Percentiles rank a stretch among this genome's conserved stretches.
Evolutionary conservation across 2,329 filamentous ascomycete species (phyloP).

Genomic region (Cucurbitaria berberidis): DNA sequence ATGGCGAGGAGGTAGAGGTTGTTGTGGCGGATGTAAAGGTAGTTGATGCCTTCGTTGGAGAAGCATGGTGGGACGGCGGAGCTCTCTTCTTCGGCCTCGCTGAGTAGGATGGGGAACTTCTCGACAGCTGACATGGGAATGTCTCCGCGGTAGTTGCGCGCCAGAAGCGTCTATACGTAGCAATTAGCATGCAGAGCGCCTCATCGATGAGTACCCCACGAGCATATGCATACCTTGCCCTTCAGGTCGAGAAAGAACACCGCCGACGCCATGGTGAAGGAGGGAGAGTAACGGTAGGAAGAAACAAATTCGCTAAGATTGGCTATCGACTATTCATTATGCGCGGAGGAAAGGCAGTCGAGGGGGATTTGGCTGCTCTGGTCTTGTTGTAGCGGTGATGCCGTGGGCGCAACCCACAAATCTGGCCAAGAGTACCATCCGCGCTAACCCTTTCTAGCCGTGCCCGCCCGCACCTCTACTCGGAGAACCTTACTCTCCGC

Average conservation of each 20-base stretch:
- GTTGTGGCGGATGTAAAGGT: conserved; percentile 98
- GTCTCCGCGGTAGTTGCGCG: conserved; percentile 97
- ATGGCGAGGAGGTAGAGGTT: conserved; percentile 98
- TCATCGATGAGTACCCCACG: conserved; percentile 26
- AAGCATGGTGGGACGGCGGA: conserved; percentile 97
- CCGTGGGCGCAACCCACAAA: not conserved
- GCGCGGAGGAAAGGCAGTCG: conserved; percentile 7
- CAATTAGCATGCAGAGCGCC: conserved; percentile 39
- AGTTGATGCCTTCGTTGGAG: conserved; percentile 98
- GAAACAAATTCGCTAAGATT: not conserved
- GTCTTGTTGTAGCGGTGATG: not conserved
- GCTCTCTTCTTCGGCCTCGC: conserved; percentile 98
- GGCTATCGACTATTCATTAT: conserved; percentile 18
- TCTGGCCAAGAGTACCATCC: conserved; percentile 6
- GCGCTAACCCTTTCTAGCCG: not conserved
- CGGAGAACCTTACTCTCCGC: not conserved
- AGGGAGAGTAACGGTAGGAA: not conserved
- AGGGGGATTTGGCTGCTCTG: conserved; percentile 1
- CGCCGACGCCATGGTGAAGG: conserved; percentile 83
- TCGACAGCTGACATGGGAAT: conserved; percentile 99
- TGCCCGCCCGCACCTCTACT: not conserved
- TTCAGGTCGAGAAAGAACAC: conserved; percentile 99
- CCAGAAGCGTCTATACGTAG: conserved; percentile 80
- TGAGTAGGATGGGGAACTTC: conserved; percentile 93
- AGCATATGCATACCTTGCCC: conserved; percentile 80